A percentile compares a stretch with the other conserved stretches of the same genome.
phyloP scores from a whole-genome alignment of 192 early-diverging fungal species.

The Coemansia sp. region DNA sequence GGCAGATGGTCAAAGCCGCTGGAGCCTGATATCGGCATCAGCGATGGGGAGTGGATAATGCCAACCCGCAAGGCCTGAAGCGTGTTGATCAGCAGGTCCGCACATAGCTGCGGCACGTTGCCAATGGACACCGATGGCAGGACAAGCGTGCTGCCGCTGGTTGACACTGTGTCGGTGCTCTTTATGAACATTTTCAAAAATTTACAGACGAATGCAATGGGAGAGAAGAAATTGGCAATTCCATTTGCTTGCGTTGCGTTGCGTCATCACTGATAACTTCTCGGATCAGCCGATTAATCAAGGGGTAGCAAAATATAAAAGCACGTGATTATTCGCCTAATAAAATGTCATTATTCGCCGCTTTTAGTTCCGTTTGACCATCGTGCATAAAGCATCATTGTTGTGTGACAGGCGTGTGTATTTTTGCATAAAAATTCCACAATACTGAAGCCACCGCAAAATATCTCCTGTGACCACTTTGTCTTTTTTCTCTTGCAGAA shows the following conservation, averaged over 20 bases:
- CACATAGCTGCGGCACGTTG: conserved; percentile 72
- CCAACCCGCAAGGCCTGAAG: conserved; percentile 61
- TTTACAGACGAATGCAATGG: neutral
- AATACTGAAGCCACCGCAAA: too few relatives aligned
- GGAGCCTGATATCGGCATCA: conserved; percentile 61
- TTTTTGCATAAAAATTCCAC: too few relatives aligned
- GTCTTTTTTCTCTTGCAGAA: too few relatives aligned
- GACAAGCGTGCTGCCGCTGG: conserved; percentile 29
- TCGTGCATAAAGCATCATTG: too few relatives aligned
- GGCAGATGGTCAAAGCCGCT: conserved; percentile 41
- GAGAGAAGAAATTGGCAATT: neutral
- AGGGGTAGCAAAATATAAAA: too few relatives aligned
- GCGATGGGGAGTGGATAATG: conserved; percentile 56
- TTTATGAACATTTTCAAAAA: neutral
- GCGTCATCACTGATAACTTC: neutral
- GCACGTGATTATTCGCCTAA: too few relatives aligned
- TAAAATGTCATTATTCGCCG: too few relatives aligned
- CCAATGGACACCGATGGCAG: conserved; percentile 72
- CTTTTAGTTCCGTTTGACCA: too few relatives aligned
- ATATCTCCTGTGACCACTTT: too few relatives aligned
- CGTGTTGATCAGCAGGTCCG: conserved; percentile 69
- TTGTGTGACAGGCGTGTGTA: too few relatives aligned
- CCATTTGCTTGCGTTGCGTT: too few relatives aligned
- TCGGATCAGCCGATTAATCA: neutral
- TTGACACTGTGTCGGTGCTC: neutral